A percentile compares a stretch with the other conserved stretches of the same genome.
Conservation (phyloP, 805 yeast genomes). For the Cyberlindnera mrakii region DNA sequence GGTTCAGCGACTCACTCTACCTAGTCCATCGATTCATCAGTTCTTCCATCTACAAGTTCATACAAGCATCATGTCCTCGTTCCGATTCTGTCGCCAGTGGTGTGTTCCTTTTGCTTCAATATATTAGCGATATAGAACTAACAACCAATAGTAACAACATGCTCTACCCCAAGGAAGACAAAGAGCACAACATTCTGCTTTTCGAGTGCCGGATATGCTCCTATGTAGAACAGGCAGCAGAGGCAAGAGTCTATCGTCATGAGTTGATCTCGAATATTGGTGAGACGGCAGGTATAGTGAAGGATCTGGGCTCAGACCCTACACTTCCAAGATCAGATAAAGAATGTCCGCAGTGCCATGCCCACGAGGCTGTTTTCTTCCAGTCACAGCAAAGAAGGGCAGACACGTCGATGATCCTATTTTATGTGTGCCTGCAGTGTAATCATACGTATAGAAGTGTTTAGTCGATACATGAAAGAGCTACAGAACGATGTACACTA, state of each 20-base stretch:
- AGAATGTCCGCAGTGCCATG: conserved; percentile 86
- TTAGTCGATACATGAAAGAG: background rate
- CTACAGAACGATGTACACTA: background rate
- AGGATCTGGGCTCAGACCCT: conserved; percentile 95
- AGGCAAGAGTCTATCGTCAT: conserved; percentile 84
- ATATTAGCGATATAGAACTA: background rate
- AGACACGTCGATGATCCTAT: conserved; percentile 92
- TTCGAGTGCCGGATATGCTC: conserved; percentile 94
- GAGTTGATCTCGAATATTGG: conserved; percentile 85
- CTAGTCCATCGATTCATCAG: no score
- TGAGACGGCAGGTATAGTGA: conserved; percentile 95
- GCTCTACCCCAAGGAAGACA: conserved; percentile 96
- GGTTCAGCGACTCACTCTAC: no score
- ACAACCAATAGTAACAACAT: conserved; percentile 66
- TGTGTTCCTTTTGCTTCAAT: conserved; percentile 21
- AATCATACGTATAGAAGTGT: conserved; percentile 51
- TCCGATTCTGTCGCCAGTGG: conserved; percentile 91
- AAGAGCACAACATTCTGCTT: conserved; percentile 58
- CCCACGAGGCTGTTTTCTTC: conserved; percentile 90
- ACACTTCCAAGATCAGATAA: conserved; percentile 93
- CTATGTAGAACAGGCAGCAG: conserved; percentile 86
- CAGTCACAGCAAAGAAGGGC: conserved; percentile 93
- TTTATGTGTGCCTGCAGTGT: conserved; percentile 87
- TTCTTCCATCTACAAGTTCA: background rate
- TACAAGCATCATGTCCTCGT: conserved; percentile 63